Evolutionary conservation across 768 basidiomycete species (phyloP).

Genomic region (Tulasnella sp.): DNA sequence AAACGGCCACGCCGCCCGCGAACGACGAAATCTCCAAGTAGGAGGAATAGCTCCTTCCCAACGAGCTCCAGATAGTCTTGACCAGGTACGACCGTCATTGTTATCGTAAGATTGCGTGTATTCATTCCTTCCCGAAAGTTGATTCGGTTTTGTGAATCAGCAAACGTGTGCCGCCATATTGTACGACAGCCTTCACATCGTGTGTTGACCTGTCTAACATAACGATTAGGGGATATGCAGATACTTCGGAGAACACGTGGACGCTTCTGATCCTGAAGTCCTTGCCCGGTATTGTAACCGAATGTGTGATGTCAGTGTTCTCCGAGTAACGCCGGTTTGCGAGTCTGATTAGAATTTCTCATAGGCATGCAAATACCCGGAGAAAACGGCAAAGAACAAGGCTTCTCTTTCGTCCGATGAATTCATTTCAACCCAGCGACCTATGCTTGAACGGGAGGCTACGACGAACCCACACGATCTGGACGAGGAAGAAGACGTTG

Average conservation of each 20-base stretch:
- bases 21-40: constrained; percentile 29
- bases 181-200: constrained; percentile 30
- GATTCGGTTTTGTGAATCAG: constrained; percentile 46
- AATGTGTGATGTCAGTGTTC: constrained; percentile 66
- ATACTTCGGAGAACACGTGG: constrained; percentile 66
- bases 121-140: constrained; percentile 26
- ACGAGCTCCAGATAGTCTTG: constrained; percentile 51
- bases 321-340: background rate
- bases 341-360: background rate
- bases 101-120: background rate
- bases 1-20: constrained; percentile 35
- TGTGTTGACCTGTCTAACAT: background rate
- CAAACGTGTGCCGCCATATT: constrained; percentile 53
- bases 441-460: constrained; percentile 14
- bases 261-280: constrained; percentile 34
- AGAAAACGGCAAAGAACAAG: constrained; percentile 43
- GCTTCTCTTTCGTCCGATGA: constrained; percentile 38
- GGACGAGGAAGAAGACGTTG: constrained; percentile 5
- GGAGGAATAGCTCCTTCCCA: constrained; percentile 55
- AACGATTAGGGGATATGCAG: constrained; percentile 52
- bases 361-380: constrained; percentile 70
- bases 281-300: constrained; percentile 47
- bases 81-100: constrained; percentile 34
- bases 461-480: constrained; percentile 24
- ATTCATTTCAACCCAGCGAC: constrained; percentile 20